Base-by-base conservation (phyloP, 2,329 filamentous ascomycete genomes). In the Tothia fuscella region DNA sequence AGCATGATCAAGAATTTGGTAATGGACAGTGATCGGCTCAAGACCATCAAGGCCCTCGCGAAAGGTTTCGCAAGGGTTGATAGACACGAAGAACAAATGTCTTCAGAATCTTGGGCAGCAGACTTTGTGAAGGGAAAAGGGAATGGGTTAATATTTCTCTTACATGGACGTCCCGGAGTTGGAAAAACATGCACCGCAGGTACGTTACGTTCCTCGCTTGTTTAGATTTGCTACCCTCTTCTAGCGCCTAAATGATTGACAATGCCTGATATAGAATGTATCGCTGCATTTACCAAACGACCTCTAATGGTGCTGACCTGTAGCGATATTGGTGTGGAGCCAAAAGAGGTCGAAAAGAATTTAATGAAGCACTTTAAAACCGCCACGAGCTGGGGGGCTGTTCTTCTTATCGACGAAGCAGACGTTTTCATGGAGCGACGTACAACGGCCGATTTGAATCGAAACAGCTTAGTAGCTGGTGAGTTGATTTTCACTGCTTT, bases 351-450 rank as follows among this genome's bases (percentile, higher is more conserved):
- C 4, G 68, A 70, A n/a, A 52, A 59, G n/a, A 64, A 66, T 31
- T 54, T 76, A 42, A 62, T 64, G 42, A 56, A 59, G 22, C 59
- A 64, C 22, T 69, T 75, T 30, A 57, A 63, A 44, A 62, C 71
- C 45, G 69, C 67, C 2, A 61, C 63, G 1, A 61, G 62, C 13
- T 74, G 71, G 70, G 61, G 65, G 17, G 68, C 66, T 6, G 64
- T 73, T 5, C 53, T 73, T 16, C 56, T 74, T 3, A 61, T 73
- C 3, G 70, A 72, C 47, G 70, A 72, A 53, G 68, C 68, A 6
- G 70, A 72, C 46, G 66, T 73, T 2, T 73, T 71, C 52, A 64
- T 73, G 53, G 63, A 65, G 1, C 57, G 64, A 52, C 61, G 70
- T 7, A 10, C 17, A 29, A 6, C 17, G 16, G 57, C 59, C 29